phyloP scores from a whole-genome alignment of 345 rosid species.

The Dimocarpus longan region DNA sequence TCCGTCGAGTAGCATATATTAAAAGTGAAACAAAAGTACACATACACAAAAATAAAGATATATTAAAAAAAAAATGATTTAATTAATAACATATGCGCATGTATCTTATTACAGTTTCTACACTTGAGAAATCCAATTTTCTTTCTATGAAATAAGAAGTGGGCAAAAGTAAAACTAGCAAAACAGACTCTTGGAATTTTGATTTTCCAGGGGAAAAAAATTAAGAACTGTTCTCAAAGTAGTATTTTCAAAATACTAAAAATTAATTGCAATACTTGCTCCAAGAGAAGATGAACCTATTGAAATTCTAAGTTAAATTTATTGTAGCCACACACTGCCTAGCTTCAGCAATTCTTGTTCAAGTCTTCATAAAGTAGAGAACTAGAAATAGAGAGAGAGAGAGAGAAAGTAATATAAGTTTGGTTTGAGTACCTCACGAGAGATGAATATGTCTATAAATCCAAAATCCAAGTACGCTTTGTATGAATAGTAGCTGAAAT shows the following conservation, averaged over 20 bases:
- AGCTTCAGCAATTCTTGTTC: not conserved
- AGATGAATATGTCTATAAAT: slow-evolving; percentile 79
- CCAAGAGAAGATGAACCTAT: not conserved
- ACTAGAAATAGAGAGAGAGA: not conserved
- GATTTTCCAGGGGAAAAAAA: not conserved
- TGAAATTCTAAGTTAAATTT: not conserved
- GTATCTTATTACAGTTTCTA: not conserved
- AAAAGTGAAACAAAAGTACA: slow-evolving; percentile 14
- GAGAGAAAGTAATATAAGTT: not conserved
- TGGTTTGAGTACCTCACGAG: slow-evolving; percentile 80
- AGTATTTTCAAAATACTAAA: not conserved
- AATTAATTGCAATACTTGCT: not conserved
- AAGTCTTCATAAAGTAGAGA: not conserved
- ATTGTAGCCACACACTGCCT: not conserved
- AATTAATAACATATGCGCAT: not conserved
- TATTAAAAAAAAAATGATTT: too few species aligned
- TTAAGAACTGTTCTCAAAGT: not conserved
- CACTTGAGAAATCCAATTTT: slow-evolving; percentile 14
- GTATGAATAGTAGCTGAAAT: slow-evolving; percentile 85
- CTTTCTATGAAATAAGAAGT: too few species aligned
- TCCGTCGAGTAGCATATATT: not conserved
- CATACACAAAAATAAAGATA: not conserved
- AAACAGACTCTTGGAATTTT: not conserved
- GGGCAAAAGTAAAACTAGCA: not conserved
- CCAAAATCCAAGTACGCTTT: slow-evolving; percentile 84